Conservation (phyloP, 2,329 filamentous ascomycete species). For the Shiraia sp. region DNA sequence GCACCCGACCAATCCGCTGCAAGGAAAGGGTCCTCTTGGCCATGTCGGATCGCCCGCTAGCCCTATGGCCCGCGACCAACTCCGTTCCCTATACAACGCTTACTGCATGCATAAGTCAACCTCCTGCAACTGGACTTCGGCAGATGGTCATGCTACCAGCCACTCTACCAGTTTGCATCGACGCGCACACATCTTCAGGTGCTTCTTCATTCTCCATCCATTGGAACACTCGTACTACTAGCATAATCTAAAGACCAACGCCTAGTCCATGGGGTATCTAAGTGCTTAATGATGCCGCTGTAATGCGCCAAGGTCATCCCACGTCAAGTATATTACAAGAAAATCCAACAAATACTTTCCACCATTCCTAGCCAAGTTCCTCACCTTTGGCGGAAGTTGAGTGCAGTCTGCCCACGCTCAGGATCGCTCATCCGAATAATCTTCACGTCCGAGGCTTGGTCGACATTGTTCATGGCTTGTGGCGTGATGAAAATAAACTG, state of each 20-base stretch:
- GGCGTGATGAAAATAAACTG: slow-evolving; percentile 98
- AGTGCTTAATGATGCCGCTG: slow-evolving; percentile 1
- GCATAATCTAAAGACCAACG: slow-evolving; percentile 7
- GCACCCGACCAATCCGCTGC: slow-evolving; percentile 13
- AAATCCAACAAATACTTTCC: too few species aligned
- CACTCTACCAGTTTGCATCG: too few species aligned
- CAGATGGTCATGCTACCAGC: too few species aligned
- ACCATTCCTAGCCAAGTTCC: slow-evolving; percentile 1
- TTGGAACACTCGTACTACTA: too few species aligned
- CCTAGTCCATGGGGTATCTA: slow-evolving; percentile 23
- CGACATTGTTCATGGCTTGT: slow-evolving; percentile 67
- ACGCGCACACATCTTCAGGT: too few species aligned
- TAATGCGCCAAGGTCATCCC: slow-evolving; percentile 1
- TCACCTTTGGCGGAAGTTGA: slow-evolving; percentile 34
- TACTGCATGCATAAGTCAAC: too few species aligned
- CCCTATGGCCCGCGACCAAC: too few species aligned
- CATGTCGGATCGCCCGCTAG: slow-evolving; percentile 10
- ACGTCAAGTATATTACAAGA: slow-evolving; percentile 1
- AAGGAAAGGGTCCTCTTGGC: slow-evolving; percentile 17
- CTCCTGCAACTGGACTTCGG: too few species aligned
- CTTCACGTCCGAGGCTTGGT: slow-evolving; percentile 67
- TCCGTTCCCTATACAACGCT: slow-evolving; percentile 19
- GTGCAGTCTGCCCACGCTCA: slow-evolving; percentile 54
- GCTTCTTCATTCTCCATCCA: neutral
- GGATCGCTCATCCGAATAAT: slow-evolving; percentile 70